phyloP scores from a whole-genome alignment of 1,139 yeast genomes.

The Waltiozyma sp. region DNA sequence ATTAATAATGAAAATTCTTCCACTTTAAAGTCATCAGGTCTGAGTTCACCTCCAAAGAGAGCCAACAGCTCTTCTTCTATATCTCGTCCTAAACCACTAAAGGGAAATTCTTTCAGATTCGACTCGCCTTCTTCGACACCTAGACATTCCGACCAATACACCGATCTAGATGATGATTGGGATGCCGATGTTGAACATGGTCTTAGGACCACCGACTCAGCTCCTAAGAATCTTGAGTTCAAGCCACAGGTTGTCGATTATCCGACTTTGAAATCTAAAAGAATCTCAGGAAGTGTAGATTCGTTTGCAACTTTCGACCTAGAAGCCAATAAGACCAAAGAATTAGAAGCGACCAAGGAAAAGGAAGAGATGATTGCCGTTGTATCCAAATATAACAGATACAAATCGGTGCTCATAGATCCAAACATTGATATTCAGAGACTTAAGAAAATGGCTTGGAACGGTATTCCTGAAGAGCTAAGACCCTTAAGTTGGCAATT shows the following conservation, averaged over 20 bases:
- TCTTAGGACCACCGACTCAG: conserved; percentile 24
- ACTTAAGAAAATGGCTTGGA: conserved; percentile 78
- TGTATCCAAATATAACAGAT: conserved; percentile 53
- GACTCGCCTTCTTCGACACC: conserved; percentile 12
- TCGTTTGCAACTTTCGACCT: conserved; percentile 18
- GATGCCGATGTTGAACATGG: conserved; percentile 67
- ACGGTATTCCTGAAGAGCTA: conserved; percentile 78
- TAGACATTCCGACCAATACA: conserved; percentile 26
- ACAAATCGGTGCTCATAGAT: conserved; percentile 50
- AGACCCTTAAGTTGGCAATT: conserved; percentile 87
- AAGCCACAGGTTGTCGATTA: conserved; percentile 16
- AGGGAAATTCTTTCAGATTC: conserved; percentile 2
- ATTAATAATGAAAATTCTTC: conserved; percentile 12
- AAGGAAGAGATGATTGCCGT: conserved; percentile 47
- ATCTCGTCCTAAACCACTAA: not conserved
- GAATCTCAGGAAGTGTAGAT: conserved; percentile 6
- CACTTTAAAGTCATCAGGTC: conserved; percentile 2
- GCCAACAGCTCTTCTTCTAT: not conserved
- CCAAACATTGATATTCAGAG: conserved; percentile 56
- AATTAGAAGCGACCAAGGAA: conserved; percentile 26
- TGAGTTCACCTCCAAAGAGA: not conserved
- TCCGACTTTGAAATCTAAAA: conserved; percentile 10
- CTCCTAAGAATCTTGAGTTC: conserved; percentile 23
- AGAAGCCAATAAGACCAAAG: conserved; percentile 15
- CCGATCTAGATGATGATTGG: conserved; percentile 86